These are phyloP conservation scores for Colletotrichum sp. DNA, from an alignment of 2,329 filamentous ascomycete genomes.

Conservation along the genomic window DNA sequence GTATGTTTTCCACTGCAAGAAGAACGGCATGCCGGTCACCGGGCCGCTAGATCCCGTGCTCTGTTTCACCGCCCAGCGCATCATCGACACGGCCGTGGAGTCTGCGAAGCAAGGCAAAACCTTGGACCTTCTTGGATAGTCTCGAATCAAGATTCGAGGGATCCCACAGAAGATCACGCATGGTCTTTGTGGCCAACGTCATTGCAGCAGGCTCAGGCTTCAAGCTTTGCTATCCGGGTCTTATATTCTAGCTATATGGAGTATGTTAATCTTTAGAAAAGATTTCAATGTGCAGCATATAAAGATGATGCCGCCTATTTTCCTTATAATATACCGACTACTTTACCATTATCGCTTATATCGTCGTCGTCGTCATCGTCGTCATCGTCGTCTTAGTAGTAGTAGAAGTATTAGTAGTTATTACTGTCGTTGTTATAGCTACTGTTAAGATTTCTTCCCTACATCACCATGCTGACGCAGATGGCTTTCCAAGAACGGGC, in stretches of 20 bases:
- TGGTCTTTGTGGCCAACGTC: neutral
- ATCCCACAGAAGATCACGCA: neutral
- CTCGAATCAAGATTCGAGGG: neutral
- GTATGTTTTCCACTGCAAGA: neutral
- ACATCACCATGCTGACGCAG: neutral
- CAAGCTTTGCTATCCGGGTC: neutral
- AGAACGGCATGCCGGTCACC: neutral
- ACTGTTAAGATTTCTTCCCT: no score
- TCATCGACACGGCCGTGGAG: neutral
- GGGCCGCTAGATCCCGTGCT: neutral
- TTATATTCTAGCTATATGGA: neutral
- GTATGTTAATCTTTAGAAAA: neutral
- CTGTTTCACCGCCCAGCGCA: neutral
- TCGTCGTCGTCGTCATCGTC: no score
- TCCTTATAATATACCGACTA: no score
- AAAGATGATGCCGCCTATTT: no score
- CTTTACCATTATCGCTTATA: no score
- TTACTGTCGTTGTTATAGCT: no score
- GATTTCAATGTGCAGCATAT: accelerated
- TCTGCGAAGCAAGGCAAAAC: neutral
- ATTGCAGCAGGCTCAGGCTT: neutral
- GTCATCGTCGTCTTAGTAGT: no score
- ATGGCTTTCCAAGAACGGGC: neutral
- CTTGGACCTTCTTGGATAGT: neutral
- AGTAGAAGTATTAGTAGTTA: no score